phyloP scores from a whole-genome alignment of 2,329 filamentous ascomycete species.

The Zymoseptoria ardabiliae region DNA sequence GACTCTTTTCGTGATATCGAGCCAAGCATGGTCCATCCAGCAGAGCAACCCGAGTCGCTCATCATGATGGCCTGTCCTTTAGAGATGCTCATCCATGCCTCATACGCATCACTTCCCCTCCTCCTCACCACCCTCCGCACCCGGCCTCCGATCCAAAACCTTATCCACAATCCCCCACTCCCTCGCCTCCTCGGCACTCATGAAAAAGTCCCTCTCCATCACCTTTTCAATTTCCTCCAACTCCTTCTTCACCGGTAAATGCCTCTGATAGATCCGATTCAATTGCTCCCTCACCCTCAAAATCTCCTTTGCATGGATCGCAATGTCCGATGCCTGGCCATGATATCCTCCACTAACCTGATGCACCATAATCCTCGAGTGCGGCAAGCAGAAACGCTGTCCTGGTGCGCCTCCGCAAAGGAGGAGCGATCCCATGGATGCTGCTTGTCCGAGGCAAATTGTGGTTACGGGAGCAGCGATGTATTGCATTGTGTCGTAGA shows the following conservation, averaged over 20 bases:
- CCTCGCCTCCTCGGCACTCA: slow-evolving; percentile 80
- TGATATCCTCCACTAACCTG: slow-evolving; percentile 75
- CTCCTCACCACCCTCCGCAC: not conserved
- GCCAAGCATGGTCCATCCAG: too few relatives aligned
- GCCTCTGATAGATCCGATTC: slow-evolving; percentile 81
- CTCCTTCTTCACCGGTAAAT: slow-evolving; percentile 74
- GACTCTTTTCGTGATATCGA: too few relatives aligned
- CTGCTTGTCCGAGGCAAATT: slow-evolving; percentile 89
- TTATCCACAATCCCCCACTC: slow-evolving; percentile 89
- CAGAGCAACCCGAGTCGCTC: too few relatives aligned
- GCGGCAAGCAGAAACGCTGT: slow-evolving; percentile 82
- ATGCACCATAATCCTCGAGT: slow-evolving; percentile 94
- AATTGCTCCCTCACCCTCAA: slow-evolving; percentile 75
- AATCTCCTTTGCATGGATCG: slow-evolving; percentile 97
- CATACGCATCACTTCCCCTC: not conserved
- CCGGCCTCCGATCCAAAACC: slow-evolving; percentile 59
- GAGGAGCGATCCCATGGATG: slow-evolving; percentile 87
- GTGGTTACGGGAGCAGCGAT: slow-evolving; percentile 89
- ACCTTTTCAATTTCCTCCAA: slow-evolving; percentile 81
- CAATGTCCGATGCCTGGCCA: slow-evolving; percentile 69
- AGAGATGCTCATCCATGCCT: not conserved
- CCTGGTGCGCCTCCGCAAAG: slow-evolving; percentile 79
- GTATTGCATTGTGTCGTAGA: slow-evolving; percentile 99
- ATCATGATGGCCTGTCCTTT: not conserved
- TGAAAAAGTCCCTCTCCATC: slow-evolving; percentile 95